A percentile compares a stretch with the other conserved stretches of the same genome.
Conservation (phyloP, 1,139 yeast genomes). For the Candida sojae region DNA sequence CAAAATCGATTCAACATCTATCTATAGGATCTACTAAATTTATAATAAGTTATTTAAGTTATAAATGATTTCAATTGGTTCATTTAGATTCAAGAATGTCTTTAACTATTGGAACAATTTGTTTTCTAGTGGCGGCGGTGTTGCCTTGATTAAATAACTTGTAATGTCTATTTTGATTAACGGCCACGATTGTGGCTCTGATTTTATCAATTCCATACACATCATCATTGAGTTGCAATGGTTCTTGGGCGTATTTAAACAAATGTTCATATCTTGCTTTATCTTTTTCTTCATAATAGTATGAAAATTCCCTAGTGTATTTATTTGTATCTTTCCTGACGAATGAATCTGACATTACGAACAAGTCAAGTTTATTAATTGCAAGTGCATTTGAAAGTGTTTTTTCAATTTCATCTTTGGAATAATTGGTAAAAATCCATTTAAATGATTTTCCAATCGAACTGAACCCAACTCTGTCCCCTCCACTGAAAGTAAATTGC, state of each 20-base stretch:
- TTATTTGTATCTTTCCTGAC: constrained; percentile 35
- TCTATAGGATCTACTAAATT: constrained; percentile 11
- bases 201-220: constrained; percentile 18
- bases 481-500: constrained; percentile 53
- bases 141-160: constrained; percentile 54
- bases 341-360: constrained; percentile 66
- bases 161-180: constrained; percentile 17
- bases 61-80: background rate
- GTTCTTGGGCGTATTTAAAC: constrained; percentile 23
- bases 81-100: constrained; percentile 24
- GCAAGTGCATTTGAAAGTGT: constrained; percentile 39
- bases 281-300: constrained; percentile 23
- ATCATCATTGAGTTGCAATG: constrained; percentile 30
- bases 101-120: constrained; percentile 71
- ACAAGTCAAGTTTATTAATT: constrained; percentile 49
- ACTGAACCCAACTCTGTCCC: constrained; percentile 65
- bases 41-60: constrained; percentile 13
- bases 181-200: constrained; percentile 14
- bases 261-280: constrained; percentile 25
- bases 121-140: constrained; percentile 72
- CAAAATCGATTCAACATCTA: constrained; percentile 9
- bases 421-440: constrained; percentile 49
- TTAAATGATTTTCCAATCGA: constrained; percentile 67
- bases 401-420: constrained; percentile 33
- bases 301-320: constrained; percentile 62